Percentiles rank a stretch among this genome's conserved stretches.
phyloP scores from a whole-genome alignment of 2,329 filamentous ascomycete species.

The Verruconis gallopava region DNA sequence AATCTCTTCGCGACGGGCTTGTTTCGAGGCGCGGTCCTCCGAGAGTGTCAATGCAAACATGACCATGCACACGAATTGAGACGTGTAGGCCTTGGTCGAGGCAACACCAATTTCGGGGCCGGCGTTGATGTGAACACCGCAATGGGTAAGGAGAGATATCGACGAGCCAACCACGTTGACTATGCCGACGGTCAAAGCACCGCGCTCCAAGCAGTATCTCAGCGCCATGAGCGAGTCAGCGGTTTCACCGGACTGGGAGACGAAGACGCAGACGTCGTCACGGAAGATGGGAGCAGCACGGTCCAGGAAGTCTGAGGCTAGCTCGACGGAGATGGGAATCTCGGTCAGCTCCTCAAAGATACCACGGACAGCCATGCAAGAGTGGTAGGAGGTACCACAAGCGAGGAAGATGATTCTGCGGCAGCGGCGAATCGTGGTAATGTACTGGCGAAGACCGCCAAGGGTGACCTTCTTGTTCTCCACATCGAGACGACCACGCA shows the following conservation, averaged over 20 bases:
- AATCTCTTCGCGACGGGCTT: conserved; percentile 82
- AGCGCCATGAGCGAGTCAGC: conserved; percentile 95
- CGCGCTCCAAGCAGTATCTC: conserved; percentile 94
- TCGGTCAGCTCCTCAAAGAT: conserved; percentile 96
- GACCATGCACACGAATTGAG: conserved; percentile 98
- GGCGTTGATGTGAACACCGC: conserved; percentile 98
- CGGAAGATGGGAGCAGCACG: conserved; percentile 95
- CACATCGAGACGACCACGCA: conserved; percentile 93
- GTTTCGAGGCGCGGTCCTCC: conserved; percentile 93
- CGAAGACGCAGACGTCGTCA: conserved; percentile 97
- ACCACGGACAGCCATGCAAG: conserved; percentile 97
- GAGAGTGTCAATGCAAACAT: conserved; percentile 97
- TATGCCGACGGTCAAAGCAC: conserved; percentile 91
- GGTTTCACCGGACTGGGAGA: conserved; percentile 97
- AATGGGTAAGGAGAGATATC: conserved; percentile 97
- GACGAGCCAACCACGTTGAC: conserved; percentile 98
- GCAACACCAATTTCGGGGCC: conserved; percentile 98
- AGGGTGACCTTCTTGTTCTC: conserved; percentile 92
- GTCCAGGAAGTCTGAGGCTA: conserved; percentile 97
- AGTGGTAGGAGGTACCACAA: conserved; percentile 96
- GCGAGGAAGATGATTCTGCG: conserved; percentile 97
- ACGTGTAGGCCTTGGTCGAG: conserved; percentile 98
- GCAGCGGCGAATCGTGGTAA: conserved; percentile 91
- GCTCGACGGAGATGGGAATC: conserved; percentile 91
- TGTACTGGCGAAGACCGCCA: conserved; percentile 91